These are phyloP conservation scores for Pholiota molesta DNA, from an alignment of 768 basidiomycete genomes.

Conservation along the genomic window DNA sequence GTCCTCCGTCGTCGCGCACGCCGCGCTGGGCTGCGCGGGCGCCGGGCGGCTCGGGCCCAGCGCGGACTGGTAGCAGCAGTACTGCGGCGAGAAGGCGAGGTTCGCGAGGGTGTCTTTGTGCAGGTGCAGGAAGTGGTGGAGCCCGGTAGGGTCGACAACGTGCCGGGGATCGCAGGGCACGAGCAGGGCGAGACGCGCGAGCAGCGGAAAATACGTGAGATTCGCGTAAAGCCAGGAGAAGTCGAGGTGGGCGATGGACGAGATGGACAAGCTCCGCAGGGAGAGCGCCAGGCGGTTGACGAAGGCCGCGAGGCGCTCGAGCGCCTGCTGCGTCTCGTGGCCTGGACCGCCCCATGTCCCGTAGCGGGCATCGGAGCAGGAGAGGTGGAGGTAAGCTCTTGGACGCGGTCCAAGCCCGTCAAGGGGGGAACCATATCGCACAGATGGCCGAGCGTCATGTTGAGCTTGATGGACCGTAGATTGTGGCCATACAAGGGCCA, in stretches of 20 bases:
- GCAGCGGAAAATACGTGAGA: constrained; percentile 20
- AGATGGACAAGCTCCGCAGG: constrained; percentile 17
- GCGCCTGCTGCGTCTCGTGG: constrained; percentile 9
- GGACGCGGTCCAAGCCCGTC: constrained; percentile 15
- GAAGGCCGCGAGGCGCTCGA: constrained; percentile 17
- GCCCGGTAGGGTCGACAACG: constrained; percentile 17
- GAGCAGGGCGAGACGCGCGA: constrained; percentile 13
- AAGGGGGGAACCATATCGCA: constrained; percentile 12
- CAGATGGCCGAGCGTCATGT: constrained; percentile 18
- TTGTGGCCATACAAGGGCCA: background rate
- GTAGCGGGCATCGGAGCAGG: background rate
- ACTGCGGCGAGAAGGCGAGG: constrained; percentile 17
- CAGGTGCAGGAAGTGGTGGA: constrained; percentile 17
- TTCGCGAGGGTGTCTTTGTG: constrained; percentile 10
- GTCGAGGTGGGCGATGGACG: constrained; percentile 19
- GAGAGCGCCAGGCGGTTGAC: constrained; percentile 19
- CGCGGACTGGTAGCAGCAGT: constrained; percentile 20
- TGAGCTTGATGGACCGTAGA: constrained; percentile 2
- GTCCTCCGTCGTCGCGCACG: constrained; percentile 9
- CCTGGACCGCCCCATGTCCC: constrained; percentile 3
- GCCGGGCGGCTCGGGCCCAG: background rate
- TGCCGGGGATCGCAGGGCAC: constrained; percentile 22
- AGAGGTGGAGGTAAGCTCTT: constrained; percentile 13
- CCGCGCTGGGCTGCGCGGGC: background rate
- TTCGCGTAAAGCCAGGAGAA: constrained; percentile 18